Conservation (phyloP, 2,329 filamentous ascomycete species). For the Aspergillus pseudoglaucus region DNA sequence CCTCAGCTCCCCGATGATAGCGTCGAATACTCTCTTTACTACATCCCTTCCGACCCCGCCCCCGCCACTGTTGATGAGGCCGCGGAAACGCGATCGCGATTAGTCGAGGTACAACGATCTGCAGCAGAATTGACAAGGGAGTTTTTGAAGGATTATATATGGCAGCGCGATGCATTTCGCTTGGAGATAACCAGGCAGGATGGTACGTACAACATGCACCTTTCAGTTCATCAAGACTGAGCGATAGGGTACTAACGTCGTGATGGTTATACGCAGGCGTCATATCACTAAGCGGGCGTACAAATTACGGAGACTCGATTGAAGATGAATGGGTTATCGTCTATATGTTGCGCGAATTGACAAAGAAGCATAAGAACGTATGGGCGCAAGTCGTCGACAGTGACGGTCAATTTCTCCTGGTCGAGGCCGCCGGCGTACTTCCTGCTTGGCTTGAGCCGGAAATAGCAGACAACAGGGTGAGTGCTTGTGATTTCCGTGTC, state of each 20-base stretch:
- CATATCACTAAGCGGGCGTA: slow-evolving; percentile 64
- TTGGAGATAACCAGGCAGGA: slow-evolving; percentile 57
- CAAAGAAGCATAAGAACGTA: slow-evolving; percentile 61
- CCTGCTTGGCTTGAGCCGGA: slow-evolving; percentile 91
- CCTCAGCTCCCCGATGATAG: slow-evolving; percentile 68
- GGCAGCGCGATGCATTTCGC: slow-evolving; percentile 81
- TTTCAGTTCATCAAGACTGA: background rate
- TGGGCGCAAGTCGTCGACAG: slow-evolving; percentile 82
- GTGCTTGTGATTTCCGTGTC: slow-evolving; percentile 4
- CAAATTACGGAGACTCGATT: slow-evolving; percentile 87
- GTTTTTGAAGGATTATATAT: slow-evolving; percentile 80
- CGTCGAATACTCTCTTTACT: slow-evolving; percentile 75
- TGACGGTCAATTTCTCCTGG: slow-evolving; percentile 90
- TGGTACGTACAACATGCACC: slow-evolving; percentile 39
- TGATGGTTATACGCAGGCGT: slow-evolving; percentile 27
- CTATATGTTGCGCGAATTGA: slow-evolving; percentile 77
- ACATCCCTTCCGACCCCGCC: slow-evolving; percentile 55
- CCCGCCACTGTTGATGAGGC: slow-evolving; percentile 50
- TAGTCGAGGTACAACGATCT: slow-evolving; percentile 67
- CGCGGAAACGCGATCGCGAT: slow-evolving; percentile 46
- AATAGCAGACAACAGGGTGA: slow-evolving; percentile 69
- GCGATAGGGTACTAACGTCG: slow-evolving; percentile 3
- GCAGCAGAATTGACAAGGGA: slow-evolving; percentile 57
- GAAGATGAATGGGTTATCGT: slow-evolving; percentile 98
- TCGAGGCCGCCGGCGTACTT: slow-evolving; percentile 83